phyloP scores from a whole-genome alignment of 495 filamentous ascomycete species.

The Neurospora sp. region DNA sequence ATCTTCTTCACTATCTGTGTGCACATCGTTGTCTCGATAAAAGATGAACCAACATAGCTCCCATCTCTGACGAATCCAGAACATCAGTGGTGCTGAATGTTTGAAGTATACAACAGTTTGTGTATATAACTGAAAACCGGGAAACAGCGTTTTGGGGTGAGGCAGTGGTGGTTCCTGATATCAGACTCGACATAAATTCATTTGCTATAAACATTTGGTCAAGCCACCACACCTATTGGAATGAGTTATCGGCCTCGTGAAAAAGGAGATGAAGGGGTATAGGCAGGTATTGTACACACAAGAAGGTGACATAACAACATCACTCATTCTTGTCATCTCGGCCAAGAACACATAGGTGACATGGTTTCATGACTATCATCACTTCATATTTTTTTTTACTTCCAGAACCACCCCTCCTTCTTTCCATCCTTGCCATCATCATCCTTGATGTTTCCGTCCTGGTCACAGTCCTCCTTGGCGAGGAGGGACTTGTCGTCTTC shows the following conservation, averaged over 20 bases:
- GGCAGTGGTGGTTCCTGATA: too few species aligned
- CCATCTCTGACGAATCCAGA: too few species aligned
- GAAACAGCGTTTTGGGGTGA: too few species aligned
- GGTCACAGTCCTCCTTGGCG: not conserved
- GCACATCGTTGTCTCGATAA: not conserved
- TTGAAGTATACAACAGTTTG: too few species aligned
- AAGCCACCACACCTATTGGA: not conserved
- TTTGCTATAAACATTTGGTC: not conserved
- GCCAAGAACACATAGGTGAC: not conserved
- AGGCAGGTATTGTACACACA: not conserved
- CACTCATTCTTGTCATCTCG: not conserved
- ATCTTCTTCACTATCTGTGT: not conserved
- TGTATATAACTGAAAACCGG: too few species aligned
- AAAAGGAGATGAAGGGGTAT: not conserved
- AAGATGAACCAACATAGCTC: not conserved
- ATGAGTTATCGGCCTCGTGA: not conserved
- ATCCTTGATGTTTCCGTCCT: not conserved
- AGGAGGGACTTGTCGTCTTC: not conserved
- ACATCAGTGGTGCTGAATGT: too few species aligned
- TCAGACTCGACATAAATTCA: not conserved
- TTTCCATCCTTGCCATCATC: not conserved
- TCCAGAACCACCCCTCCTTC: not conserved
- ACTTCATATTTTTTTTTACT: not conserved
- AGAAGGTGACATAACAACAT: not conserved
- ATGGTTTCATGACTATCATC: not conserved